Percentiles rank a stretch among this genome's conserved stretches.
Evolutionary conservation across 2,329 filamentous ascomycete species (phyloP).

Genomic region (Xylariales sp.): DNA sequence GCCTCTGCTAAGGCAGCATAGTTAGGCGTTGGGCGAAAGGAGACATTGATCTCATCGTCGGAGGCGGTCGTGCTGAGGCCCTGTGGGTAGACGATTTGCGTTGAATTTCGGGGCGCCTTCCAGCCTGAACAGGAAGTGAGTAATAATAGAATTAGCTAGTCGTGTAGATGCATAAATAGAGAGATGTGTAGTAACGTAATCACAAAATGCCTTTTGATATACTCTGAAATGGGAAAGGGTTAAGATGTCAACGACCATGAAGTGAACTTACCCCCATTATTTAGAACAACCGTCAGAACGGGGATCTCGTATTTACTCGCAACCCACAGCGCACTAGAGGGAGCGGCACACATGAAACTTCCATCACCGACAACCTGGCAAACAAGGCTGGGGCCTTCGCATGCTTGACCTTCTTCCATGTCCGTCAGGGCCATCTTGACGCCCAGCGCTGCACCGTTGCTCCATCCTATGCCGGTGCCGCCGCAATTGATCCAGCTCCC

Average conservation of each 20-base stretch:
- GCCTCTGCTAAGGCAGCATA: slow-evolving; percentile 46
- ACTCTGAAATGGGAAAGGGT: no score
- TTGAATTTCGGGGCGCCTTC: slow-evolving; percentile 45
- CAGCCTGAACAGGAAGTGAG: slow-evolving; percentile 36
- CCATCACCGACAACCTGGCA: slow-evolving; percentile 64
- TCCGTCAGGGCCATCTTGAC: slow-evolving; percentile 76
- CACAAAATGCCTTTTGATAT: no score
- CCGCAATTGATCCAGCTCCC: slow-evolving; percentile 86
- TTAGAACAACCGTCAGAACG: slow-evolving; percentile 61
- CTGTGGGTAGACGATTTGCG: slow-evolving; percentile 43
- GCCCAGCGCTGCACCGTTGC: slow-evolving; percentile 78
- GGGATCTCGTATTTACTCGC: slow-evolving; percentile 60
- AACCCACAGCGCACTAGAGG: slow-evolving; percentile 62
- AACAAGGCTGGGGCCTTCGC: slow-evolving; percentile 50
- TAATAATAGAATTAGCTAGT: no score
- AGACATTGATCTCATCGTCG: slow-evolving; percentile 45
- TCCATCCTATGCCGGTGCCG: slow-evolving; percentile 84
- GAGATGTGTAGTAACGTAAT: no score
- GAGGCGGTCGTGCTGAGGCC: slow-evolving; percentile 40
- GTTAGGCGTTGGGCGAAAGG: slow-evolving; percentile 45
- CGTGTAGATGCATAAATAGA: no score
- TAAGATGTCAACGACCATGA: neutral
- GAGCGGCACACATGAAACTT: slow-evolving; percentile 61
- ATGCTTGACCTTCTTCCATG: slow-evolving; percentile 55
- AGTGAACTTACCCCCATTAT: slow-evolving; percentile 59